phyloP scores from a whole-genome alignment of 306 rosid genomes.

The Delonix regia region DNA sequence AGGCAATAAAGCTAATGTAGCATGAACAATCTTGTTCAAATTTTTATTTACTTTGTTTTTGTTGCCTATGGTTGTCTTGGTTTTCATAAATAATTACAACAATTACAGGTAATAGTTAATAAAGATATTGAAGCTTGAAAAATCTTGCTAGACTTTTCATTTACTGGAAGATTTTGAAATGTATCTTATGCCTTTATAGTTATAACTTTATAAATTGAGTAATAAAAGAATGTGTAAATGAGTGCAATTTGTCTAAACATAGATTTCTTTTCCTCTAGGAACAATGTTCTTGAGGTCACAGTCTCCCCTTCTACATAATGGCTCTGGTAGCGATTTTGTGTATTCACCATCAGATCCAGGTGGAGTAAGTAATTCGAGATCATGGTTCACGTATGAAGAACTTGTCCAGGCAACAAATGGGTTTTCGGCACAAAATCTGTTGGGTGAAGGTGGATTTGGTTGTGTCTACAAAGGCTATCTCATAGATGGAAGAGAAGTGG shows the following conservation, averaged over 20 bases:
- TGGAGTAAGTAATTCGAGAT: slow-evolving; percentile 69
- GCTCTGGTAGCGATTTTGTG: slow-evolving; percentile 57
- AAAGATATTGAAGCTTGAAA: slow-evolving; percentile 7
- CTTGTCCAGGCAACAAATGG: slow-evolving; percentile 82
- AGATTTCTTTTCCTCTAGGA: slow-evolving; percentile 52
- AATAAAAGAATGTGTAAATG: slow-evolving; percentile 17
- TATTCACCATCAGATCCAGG: slow-evolving; percentile 78
- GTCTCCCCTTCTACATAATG: slow-evolving; percentile 56
- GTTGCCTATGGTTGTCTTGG: neutral
- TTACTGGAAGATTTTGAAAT: neutral
- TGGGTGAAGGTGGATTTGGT: slow-evolving; percentile 99
- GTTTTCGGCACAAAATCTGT: slow-evolving; percentile 63
- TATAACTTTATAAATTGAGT: slow-evolving; percentile 12
- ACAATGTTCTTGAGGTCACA: slow-evolving; percentile 70
- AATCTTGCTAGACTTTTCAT: slow-evolving; percentile 27
- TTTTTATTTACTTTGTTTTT: slow-evolving; percentile 16
- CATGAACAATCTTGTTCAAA: slow-evolving; percentile 9
- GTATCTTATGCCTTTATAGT: slow-evolving; percentile 23
- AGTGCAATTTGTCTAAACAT: slow-evolving; percentile 29
- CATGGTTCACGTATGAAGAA: slow-evolving; percentile 85
- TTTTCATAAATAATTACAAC: neutral
- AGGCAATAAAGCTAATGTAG: slow-evolving; percentile 13
- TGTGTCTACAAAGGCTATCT: slow-evolving; percentile 92
- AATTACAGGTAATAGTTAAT: neutral
- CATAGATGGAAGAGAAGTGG: slow-evolving; percentile 84